These are phyloP conservation scores for Heteromeles arbutifolia DNA, from an alignment of 306 rosid species.

Conservation along the genomic window DNA sequence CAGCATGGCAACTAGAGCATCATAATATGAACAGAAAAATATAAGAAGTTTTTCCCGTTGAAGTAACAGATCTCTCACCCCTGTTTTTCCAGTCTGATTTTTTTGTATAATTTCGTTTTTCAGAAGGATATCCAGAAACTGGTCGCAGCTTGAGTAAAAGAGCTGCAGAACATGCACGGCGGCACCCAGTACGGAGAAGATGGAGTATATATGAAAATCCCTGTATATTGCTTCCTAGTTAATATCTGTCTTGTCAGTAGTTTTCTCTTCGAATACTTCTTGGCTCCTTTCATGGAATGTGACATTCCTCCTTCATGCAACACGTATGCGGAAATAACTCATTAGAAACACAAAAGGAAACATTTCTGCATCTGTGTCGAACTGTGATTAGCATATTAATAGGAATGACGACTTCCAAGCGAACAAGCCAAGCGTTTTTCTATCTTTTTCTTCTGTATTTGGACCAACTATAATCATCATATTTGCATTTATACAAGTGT, in stretches of 20 bases:
- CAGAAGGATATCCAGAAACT: slow-evolving; percentile 92
- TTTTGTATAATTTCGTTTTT: slow-evolving; percentile 7
- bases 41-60: background rate
- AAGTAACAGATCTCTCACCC: background rate
- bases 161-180: slow-evolving; percentile 2
- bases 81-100: background rate
- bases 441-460: no score
- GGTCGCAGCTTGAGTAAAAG: slow-evolving; percentile 53
- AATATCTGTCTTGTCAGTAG: background rate
- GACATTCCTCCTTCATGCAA: background rate
- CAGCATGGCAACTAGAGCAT: background rate
- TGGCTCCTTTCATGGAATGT: background rate
- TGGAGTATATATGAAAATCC: slow-evolving; percentile 10
- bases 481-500: background rate
- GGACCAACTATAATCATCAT: background rate
- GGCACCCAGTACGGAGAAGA: background rate
- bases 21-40: background rate
- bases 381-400: background rate
- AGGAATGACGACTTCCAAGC: background rate
- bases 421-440: background rate
- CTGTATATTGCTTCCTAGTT: background rate
- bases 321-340: background rate
- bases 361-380: background rate
- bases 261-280: background rate
- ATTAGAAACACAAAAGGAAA: background rate